phyloP scores from a whole-genome alignment of 1,284 basidiomycete genomes.

The Tylopilus sp. region DNA sequence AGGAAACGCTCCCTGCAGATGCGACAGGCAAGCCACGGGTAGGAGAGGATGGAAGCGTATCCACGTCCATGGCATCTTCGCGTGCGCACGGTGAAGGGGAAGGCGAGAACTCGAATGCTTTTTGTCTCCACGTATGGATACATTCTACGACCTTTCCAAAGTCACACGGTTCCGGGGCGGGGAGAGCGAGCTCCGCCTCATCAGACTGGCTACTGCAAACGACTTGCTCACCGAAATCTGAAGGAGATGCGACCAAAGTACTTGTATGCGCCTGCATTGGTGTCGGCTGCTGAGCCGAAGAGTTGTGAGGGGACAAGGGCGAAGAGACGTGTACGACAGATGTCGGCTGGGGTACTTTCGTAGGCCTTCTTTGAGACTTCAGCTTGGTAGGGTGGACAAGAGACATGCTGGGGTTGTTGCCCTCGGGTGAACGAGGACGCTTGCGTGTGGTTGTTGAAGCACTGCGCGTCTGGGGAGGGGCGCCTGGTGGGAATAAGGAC shows the following conservation, averaged over 20 bases:
- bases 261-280: background rate
- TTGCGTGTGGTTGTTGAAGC: slow-evolving; percentile 24
- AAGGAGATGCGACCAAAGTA: slow-evolving; percentile 14
- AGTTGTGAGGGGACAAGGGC: slow-evolving; percentile 7
- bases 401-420: background rate
- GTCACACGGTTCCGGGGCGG: slow-evolving; percentile 24
- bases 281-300: slow-evolving; percentile 4
- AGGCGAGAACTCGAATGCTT: slow-evolving; percentile 18
- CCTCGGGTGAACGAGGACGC: slow-evolving; percentile 30
- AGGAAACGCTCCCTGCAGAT: background rate
- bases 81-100: background rate
- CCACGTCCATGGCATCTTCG: slow-evolving; percentile 29
- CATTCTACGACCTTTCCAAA: slow-evolving; percentile 35
- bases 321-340: slow-evolving; percentile 10
- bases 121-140: slow-evolving; percentile 43
- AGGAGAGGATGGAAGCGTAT: slow-evolving; percentile 13
- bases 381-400: slow-evolving; percentile 9
- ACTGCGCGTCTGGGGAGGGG: slow-evolving; percentile 6
- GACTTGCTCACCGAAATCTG: slow-evolving; percentile 32
- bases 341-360: slow-evolving; percentile 8
- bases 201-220: slow-evolving; percentile 70
- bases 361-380: slow-evolving; percentile 14
- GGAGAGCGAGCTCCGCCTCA: slow-evolving; percentile 51
- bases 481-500: slow-evolving; percentile 15
- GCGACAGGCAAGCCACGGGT: background rate